Conservation (phyloP, 805 yeast species). For the Scheffersomyces amazonensis region DNA sequence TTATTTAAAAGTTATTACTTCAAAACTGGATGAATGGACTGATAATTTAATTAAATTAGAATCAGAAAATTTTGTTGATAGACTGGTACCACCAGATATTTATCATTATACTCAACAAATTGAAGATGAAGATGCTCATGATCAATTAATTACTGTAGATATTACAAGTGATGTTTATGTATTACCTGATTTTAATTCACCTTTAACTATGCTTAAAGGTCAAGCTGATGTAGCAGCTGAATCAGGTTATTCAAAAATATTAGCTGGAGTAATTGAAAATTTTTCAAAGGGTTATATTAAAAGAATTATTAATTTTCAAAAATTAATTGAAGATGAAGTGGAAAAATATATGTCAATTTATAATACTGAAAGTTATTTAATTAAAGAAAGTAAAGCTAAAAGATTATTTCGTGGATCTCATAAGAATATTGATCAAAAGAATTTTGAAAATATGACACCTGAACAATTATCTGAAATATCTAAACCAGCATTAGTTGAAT, state of each 20-base stretch:
- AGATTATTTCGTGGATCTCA: conserved; percentile 27
- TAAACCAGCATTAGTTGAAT: conserved; percentile 73
- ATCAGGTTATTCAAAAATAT: conserved; percentile 74
- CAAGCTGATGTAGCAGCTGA: conserved; percentile 87
- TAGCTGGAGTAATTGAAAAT: conserved; percentile 73
- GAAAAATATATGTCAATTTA: conserved; percentile 40
- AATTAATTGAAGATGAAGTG: conserved; percentile 45
- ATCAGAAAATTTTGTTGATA: conserved; percentile 55
- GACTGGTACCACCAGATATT: conserved; percentile 71
- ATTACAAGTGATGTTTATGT: conserved; percentile 50
- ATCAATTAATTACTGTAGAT: conserved; percentile 28
- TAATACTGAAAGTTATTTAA: conserved; percentile 34
- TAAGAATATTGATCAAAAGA: conserved; percentile 15
- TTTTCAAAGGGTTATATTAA: conserved; percentile 59
- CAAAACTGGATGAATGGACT: conserved; percentile 86
- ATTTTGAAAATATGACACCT: conserved; percentile 38
- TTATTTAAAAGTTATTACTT: conserved; percentile 66
- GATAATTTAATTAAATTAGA: conserved; percentile 65
- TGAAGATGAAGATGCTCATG: conserved; percentile 37
- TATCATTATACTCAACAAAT: conserved; percentile 53
- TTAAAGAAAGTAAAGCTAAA: conserved; percentile 44
- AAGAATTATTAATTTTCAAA: conserved; percentile 64
- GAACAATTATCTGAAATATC: conserved; percentile 36
- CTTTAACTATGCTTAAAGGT: conserved; percentile 81
- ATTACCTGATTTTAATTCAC: conserved; percentile 73